These are phyloP conservation scores for Solanum arcanum DNA, from an alignment of 257 asterid species.

Conservation along the genomic window DNA sequence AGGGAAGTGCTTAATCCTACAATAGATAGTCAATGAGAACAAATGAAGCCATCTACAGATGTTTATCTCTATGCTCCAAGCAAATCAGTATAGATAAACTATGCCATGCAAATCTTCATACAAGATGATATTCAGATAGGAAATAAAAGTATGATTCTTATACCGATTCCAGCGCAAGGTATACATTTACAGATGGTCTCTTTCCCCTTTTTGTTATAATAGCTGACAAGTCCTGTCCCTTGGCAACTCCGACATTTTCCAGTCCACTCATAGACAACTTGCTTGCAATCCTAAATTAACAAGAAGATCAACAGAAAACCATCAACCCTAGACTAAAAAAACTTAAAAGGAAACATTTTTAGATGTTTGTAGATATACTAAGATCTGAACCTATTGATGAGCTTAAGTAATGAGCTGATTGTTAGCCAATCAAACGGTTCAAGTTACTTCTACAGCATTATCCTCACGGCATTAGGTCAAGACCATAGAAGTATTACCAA, in stretches of 20 bases:
- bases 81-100: background rate
- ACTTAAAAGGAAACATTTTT: background rate
- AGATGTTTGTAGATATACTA: background rate
- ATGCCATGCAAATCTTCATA: background rate
- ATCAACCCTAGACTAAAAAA: background rate
- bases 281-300: slow-evolving; percentile 62
- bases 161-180: slow-evolving; percentile 90
- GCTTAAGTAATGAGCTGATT: background rate
- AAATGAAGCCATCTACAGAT: background rate
- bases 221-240: slow-evolving; percentile 82
- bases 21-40: background rate
- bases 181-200: slow-evolving; percentile 88
- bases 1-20: background rate
- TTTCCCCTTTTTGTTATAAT: slow-evolving; percentile 73
- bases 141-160: background rate
- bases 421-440: background rate
- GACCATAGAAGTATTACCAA: background rate
- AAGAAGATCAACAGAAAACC: background rate
- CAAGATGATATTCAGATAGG: background rate
- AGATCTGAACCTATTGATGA: background rate
- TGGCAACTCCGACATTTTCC: slow-evolving; percentile 95
- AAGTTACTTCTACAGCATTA: background rate
- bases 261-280: slow-evolving; percentile 91
- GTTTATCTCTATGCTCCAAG: background rate
- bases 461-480: background rate